A percentile compares a stretch with the other conserved stretches of the same genome.
These are phyloP conservation scores for Citrus inodora DNA, from an alignment of 345 rosid species.

Conservation along the genomic window DNA sequence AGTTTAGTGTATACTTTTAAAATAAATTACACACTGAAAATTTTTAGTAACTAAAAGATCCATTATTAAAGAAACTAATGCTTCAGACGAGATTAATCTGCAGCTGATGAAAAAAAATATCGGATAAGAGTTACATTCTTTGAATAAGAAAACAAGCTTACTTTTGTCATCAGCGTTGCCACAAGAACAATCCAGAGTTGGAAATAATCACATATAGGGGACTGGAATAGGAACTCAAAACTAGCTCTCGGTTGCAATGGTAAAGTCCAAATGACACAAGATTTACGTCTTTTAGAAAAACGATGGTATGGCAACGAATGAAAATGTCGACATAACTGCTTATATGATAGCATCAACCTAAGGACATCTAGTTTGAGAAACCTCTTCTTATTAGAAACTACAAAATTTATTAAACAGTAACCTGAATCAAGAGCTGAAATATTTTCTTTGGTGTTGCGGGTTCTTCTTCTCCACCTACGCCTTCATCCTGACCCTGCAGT, in stretches of 20 bases:
- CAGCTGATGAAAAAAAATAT: neutral
- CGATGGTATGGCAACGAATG: neutral
- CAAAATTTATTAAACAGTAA: slow-evolving; percentile 14
- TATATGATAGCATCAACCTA: neutral
- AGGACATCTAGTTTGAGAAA: neutral
- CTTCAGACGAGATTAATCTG: neutral
- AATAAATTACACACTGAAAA: neutral
- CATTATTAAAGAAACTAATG: neutral
- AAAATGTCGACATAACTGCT: neutral
- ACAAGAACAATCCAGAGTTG: neutral
- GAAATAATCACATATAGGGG: slow-evolving; percentile 1
- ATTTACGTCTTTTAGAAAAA: neutral
- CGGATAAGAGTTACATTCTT: neutral
- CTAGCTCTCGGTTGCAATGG: neutral
- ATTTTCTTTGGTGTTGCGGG: slow-evolving; percentile 60
- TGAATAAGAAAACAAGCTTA: neutral
- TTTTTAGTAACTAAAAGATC: neutral
- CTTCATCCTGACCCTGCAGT: slow-evolving; percentile 62
- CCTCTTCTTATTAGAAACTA: neutral
- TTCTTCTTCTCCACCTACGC: slow-evolving; percentile 55
- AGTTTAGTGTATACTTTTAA: neutral
- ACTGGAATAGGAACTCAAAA: neutral
- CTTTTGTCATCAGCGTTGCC: neutral
- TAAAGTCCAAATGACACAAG: neutral
- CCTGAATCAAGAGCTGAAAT: slow-evolving; percentile 81